Conservation (phyloP, 2,329 filamentous ascomycete species). For the Claviceps citrina region DNA sequence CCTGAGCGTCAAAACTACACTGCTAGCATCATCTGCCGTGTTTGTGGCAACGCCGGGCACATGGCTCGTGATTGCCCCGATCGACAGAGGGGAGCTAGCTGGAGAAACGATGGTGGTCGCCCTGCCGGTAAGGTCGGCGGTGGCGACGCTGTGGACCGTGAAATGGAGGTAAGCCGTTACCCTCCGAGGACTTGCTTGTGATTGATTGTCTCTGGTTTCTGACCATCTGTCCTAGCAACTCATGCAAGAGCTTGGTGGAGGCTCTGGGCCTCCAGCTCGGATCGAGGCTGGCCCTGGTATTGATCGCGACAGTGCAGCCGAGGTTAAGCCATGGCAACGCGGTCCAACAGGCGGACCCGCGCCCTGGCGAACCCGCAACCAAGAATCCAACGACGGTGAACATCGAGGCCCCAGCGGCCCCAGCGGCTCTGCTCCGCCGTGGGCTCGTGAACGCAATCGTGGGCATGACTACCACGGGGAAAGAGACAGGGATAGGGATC, state of each 20-base stretch:
- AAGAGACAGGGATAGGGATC: slow-evolving; percentile 9
- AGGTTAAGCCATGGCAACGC: slow-evolving; percentile 76
- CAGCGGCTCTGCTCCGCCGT: slow-evolving; percentile 39
- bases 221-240: slow-evolving; percentile 51
- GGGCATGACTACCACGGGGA: slow-evolving; percentile 24
- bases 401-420: slow-evolving; percentile 30
- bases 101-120: slow-evolving; percentile 58
- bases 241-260: slow-evolving; percentile 89
- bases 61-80: slow-evolving; percentile 98
- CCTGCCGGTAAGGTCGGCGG: slow-evolving; percentile 53
- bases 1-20: slow-evolving; percentile 96
- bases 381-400: slow-evolving; percentile 33
- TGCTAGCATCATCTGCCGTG: slow-evolving; percentile 97
- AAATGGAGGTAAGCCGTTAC: slow-evolving; percentile 67
- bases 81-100: slow-evolving; percentile 74
- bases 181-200: background rate
- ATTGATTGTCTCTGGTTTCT: slow-evolving; percentile 19
- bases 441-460: slow-evolving; percentile 44
- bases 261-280: slow-evolving; percentile 53
- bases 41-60: slow-evolving; percentile 94
- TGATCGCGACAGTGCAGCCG: slow-evolving; percentile 36
- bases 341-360: slow-evolving; percentile 71
- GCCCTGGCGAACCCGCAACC: slow-evolving; percentile 53
- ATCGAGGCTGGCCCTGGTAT: slow-evolving; percentile 71
- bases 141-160: slow-evolving; percentile 77